Evolutionary conservation across 2,329 filamentous ascomycete genomes (phyloP).

Genomic region (Aspergillus puulaauensis): DNA sequence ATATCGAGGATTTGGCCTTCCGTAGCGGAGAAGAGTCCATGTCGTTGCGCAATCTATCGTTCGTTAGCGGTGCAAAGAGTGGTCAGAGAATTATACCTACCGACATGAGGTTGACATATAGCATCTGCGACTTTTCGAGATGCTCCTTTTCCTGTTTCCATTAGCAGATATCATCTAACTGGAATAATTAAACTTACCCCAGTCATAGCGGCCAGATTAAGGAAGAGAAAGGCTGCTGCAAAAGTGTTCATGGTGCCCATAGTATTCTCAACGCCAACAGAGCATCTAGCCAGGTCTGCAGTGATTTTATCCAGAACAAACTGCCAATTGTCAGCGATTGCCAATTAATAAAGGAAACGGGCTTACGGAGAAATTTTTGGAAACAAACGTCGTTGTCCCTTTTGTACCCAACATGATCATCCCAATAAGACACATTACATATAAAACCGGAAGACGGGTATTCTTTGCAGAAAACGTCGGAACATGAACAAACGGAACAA

Average conservation of each 20-base stretch:
- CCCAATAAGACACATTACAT: slow-evolving; percentile 55
- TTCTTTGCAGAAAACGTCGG: slow-evolving; percentile 54
- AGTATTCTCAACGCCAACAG: slow-evolving; percentile 40
- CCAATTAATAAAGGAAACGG: not conserved
- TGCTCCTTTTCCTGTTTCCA: slow-evolving; percentile 38
- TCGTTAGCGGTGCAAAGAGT: slow-evolving; percentile 4
- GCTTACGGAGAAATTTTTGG: slow-evolving; percentile 44
- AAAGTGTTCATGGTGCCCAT: slow-evolving; percentile 47
- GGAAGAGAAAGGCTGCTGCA: slow-evolving; percentile 49
- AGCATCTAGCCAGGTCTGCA: slow-evolving; percentile 44
- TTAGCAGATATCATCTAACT: not conserved
- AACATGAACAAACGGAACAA: slow-evolving; percentile 54
- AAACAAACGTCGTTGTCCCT: slow-evolving; percentile 52
- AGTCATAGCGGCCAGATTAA: slow-evolving; percentile 51
- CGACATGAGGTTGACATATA: slow-evolving; percentile 52
- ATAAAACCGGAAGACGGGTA: slow-evolving; percentile 47
- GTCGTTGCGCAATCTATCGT: slow-evolving; percentile 45
- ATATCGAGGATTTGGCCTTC: slow-evolving; percentile 45
- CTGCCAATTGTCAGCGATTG: slow-evolving; percentile 17
- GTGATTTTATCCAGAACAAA: slow-evolving; percentile 40
- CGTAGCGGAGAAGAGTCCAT: slow-evolving; percentile 51
- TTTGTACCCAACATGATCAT: slow-evolving; percentile 53
- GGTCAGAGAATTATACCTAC: slow-evolving; percentile 21
- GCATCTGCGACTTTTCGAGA: slow-evolving; percentile 50
- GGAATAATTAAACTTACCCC: slow-evolving; percentile 28